These are phyloP conservation scores for Chrysoporthe austroafricana DNA, from an alignment of 2,329 filamentous ascomycete species.

Conservation along the genomic window DNA sequence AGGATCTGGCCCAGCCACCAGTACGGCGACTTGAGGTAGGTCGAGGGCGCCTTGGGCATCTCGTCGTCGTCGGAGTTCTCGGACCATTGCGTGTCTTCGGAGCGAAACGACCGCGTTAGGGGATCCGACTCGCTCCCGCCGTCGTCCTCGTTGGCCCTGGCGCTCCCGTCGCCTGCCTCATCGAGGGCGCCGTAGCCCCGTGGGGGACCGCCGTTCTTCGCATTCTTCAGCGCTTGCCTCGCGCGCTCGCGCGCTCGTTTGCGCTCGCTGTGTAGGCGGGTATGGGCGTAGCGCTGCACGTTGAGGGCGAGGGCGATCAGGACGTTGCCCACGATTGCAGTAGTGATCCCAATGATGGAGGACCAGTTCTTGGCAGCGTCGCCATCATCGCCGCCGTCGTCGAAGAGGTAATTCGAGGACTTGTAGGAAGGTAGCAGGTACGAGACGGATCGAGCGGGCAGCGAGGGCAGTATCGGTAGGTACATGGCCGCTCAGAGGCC, in stretches of 20 bases:
- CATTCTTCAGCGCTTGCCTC: constrained; percentile 56
- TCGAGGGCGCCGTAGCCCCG: constrained; percentile 38
- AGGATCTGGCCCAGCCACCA: constrained; percentile 96
- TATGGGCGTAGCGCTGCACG: constrained; percentile 94
- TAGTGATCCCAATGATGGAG: constrained; percentile 91
- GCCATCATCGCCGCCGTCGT: constrained; percentile 32
- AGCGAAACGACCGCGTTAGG: constrained; percentile 55
- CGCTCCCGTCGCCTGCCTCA: constrained; percentile 32
- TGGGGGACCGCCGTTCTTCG: constrained; percentile 37
- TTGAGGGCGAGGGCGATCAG: constrained; percentile 96
- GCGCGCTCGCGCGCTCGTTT: constrained; percentile 60
- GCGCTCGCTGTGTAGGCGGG: constrained; percentile 75
- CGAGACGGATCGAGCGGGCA: constrained; percentile 22
- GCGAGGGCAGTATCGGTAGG: constrained; percentile 20
- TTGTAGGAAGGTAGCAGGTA: constrained; percentile 27
- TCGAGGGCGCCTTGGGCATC: constrained; percentile 54
- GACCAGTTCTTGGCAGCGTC: constrained; percentile 71
- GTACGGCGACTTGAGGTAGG: constrained; percentile 87
- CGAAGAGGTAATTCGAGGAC: constrained; percentile 28
- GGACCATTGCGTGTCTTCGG: constrained; percentile 45
- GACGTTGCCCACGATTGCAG: constrained; percentile 89
- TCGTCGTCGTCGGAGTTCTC: constrained; percentile 41
- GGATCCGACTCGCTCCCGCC: constrained; percentile 53
- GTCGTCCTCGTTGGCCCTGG: constrained; percentile 37
- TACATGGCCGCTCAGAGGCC: constrained; percentile 28